Conservation (phyloP, 2,329 filamentous ascomycete species). For the Penicillium frequentans region DNA sequence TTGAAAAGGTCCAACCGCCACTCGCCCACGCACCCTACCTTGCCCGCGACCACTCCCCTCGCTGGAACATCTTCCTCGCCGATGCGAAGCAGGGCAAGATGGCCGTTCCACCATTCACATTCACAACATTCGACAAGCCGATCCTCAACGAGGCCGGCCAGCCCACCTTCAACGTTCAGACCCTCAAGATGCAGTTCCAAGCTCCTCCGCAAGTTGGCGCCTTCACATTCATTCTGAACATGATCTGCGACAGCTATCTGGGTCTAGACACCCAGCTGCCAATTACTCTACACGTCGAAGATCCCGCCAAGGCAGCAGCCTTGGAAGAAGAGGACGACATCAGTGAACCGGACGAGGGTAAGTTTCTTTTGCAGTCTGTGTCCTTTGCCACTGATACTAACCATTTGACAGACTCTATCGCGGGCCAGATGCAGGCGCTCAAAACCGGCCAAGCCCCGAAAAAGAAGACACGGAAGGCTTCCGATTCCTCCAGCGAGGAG, state of each 20-base stretch:
- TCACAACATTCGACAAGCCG: conserved; percentile 86
- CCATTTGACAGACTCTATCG: conserved; percentile 69
- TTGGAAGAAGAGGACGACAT: conserved; percentile 90
- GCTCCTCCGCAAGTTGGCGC: conserved; percentile 88
- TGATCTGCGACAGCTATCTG: conserved; percentile 92
- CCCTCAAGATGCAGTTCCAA: conserved; percentile 94
- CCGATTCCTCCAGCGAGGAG: conserved; percentile 65
- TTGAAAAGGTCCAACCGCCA: conserved; percentile 70
- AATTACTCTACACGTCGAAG: conserved; percentile 84
- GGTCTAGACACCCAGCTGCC: conserved; percentile 92
- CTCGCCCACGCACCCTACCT: conserved; percentile 91
- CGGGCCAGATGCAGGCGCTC: conserved; percentile 84
- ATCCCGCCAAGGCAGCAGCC: conserved; percentile 78
- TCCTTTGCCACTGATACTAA: conserved; percentile 1
- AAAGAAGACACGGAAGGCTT: conserved; percentile 57
- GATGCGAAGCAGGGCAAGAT: conserved; percentile 95
- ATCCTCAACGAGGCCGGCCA: conserved; percentile 77
- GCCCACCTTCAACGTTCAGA: conserved; percentile 93
- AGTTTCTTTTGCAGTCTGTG: conserved; percentile 37
- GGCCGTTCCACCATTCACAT: conserved; percentile 94
- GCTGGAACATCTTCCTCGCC: conserved; percentile 92
- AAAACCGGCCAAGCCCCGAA: conserved; percentile 66
- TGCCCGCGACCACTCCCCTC: conserved; percentile 81
- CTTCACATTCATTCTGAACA: conserved; percentile 92
- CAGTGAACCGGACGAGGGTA: conserved; percentile 96